Base-by-base conservation (phyloP, 371 early-diverging fungal species). In the Mortierella sp. region DNA sequence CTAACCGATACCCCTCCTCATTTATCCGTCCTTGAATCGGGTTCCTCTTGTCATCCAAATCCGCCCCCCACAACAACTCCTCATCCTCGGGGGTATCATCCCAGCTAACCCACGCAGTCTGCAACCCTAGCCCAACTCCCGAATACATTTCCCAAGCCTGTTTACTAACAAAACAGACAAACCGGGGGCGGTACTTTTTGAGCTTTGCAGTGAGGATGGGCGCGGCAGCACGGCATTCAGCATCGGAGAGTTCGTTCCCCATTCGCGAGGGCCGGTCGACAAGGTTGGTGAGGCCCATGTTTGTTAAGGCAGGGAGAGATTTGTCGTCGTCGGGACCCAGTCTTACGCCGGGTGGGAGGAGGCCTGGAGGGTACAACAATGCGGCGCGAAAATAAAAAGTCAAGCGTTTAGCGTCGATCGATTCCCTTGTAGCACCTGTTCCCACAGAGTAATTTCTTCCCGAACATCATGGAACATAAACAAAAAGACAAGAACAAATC, bases 101-200 rank as follows among this genome's bases (percentile, higher is more conserved):
- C 87, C 83, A 87, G 21, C 83, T 80, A 18, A 87, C 81, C 81
- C 81, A 83, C 2, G 81, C 87, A 7, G 87, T 80, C 54, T 87
- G 87, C 0, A 87, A 70, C 0, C 87, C 71, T 6, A 75, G 68
- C 5, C 86, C 86, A 4, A 85, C 80, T 3, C 86, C 89, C 1
- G 90, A 75, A 81, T 92, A 95, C 49, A 92, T 91, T 43, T 93
- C 93, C 89, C 92, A 95, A 35, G 93, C 93, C 10, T 93, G 94
- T 72, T 92, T 94, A 35, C 96, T 94, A 16, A 96, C 91, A 87
- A 95, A 96, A 76, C 95, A 95, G 8, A 92, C 92, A 51, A 95
- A 88, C 18, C 89, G 80, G 0, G 96, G 96, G 58, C 89, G 89
- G 72, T 91, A 90, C 29, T 87, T 80, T 12, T 82, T 77, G 70